phyloP scores from a whole-genome alignment of 2,329 filamentous ascomycete species.

The Colletotrichum somersetense region DNA sequence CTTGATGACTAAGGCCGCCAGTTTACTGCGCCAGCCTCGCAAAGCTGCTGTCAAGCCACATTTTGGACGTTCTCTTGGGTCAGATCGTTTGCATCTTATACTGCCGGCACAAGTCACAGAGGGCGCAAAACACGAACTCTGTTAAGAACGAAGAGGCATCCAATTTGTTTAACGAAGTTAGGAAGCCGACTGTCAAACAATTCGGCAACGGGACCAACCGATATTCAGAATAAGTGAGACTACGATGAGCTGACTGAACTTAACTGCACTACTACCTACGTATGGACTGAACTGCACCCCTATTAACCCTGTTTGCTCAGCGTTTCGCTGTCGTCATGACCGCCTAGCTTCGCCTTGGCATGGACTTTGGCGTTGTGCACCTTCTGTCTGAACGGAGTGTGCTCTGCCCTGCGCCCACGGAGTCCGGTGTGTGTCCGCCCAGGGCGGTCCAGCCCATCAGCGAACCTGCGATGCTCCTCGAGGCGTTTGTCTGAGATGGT shows the following conservation, averaged over 20 bases:
- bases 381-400: slow-evolving; percentile 48
- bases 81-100: neutral
- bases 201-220: neutral
- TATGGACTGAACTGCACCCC: neutral
- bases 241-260: neutral
- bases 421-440: slow-evolving; percentile 50
- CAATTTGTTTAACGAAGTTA: too few species aligned
- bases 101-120: neutral
- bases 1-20: slow-evolving; percentile 23
- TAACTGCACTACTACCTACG: neutral
- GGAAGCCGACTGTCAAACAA: too few species aligned
- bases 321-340: slow-evolving; percentile 1
- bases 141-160: neutral
- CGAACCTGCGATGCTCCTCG: slow-evolving; percentile 40
- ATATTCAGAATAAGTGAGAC: neutral
- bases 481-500: slow-evolving; percentile 43
- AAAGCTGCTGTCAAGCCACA: slow-evolving; percentile 1
- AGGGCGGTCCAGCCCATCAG: slow-evolving; percentile 46
- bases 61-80: neutral
- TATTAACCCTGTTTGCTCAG: slow-evolving; percentile 48
- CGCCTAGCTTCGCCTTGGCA: slow-evolving; percentile 41
- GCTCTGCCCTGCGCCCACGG: slow-evolving; percentile 48
- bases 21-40: neutral
- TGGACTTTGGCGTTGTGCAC: slow-evolving; percentile 49
- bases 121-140: neutral